Evolutionary conservation across 2,329 filamentous ascomycete species (phyloP), one percentile per base, ranked within the genome.

Genomic region (Biscogniauxia mediterranea): DNA sequence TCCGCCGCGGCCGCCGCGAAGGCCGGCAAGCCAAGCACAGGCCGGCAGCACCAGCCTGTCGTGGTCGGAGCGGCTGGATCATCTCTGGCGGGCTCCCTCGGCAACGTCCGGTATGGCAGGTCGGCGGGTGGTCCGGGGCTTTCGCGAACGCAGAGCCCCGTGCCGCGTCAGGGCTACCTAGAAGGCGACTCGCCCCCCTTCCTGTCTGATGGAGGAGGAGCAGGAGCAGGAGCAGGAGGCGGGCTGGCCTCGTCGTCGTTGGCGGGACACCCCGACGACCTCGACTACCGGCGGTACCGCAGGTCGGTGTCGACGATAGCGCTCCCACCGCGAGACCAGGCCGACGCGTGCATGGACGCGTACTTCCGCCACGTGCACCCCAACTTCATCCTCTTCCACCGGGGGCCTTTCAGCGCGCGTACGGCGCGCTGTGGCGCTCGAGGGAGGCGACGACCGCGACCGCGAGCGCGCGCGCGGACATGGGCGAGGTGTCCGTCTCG

Each of bases 311-410:
- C 64, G 15, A 28, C 49, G 50, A 62, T 70, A 13, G 59, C 66
- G 9, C 62, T 80, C 15, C 78, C 77, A 1, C 61, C 70, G 0
- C 73, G 69, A 53, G 70, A 74, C 2, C 69, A 75, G 20, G 73
- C 77, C 2, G 77, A 79, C 59, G 67, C 71, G 5, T 75, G 78
- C 7, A 64, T 78, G 1, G 63, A 73, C 1, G 75, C 77, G 2
- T 80, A 75, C 64, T 80, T 80, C 59, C 71, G 76, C 5, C 60
- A 66, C 6, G 71, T 79, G 17, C 77, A 79, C 60, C 71, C 73
- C 0, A 72, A 73, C 54, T 74, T 78, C 58, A 72, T 78, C 21
- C 38, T 79, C 1, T 78, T 79, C 57, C 74, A 78, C 21, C 72
- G 71, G n/a, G 70, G 15, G 75, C 75, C 19, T 80, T 80, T 62